Percentiles rank a stretch among this genome's conserved stretches.
Evolutionary conservation across 768 basidiomycete species (phyloP).

Genomic region (Antrodiella citrinella): DNA sequence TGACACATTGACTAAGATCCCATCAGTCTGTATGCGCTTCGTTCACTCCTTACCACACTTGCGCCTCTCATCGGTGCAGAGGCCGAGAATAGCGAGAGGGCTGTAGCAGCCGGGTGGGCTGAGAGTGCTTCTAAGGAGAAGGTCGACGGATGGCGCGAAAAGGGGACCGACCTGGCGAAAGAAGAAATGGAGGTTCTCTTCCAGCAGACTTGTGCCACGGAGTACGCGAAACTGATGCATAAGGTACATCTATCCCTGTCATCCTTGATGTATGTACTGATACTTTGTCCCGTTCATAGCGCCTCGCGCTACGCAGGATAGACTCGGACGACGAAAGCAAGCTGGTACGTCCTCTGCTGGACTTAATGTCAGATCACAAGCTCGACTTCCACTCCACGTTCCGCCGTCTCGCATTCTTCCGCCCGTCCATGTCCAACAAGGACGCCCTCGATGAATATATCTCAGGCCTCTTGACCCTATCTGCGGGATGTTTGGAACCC

Average conservation of each 20-base stretch:
- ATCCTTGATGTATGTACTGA: not conserved
- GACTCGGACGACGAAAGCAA: constrained; percentile 49
- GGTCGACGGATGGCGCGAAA: constrained; percentile 52
- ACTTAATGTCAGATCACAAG: constrained; percentile 59
- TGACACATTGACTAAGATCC: not conserved
- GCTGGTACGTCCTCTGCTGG: constrained; percentile 63
- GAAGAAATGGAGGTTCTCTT: constrained; percentile 55
- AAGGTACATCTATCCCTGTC: constrained; percentile 35
- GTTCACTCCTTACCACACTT: constrained; percentile 67
- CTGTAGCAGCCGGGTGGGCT: constrained; percentile 59
- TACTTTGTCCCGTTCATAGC: constrained; percentile 31
- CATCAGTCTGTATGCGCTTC: constrained; percentile 66
- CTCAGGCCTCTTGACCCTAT: constrained; percentile 34
- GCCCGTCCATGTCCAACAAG: constrained; percentile 23
- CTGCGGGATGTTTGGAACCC: constrained; percentile 35
- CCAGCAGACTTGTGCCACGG: constrained; percentile 48
- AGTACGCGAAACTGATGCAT: constrained; percentile 66
- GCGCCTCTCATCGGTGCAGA: constrained; percentile 87
- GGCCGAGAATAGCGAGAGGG: constrained; percentile 38
- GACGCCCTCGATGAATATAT: constrained; percentile 34
- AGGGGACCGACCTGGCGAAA: constrained; percentile 43
- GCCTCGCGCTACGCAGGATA: constrained; percentile 64
- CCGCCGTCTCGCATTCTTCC: constrained; percentile 62
- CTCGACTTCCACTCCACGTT: constrained; percentile 91
- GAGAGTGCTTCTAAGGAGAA: constrained; percentile 40